These are phyloP conservation scores for Trametes hirsuta DNA, from an alignment of 1,284 basidiomycete species.

Conservation along the genomic window DNA sequence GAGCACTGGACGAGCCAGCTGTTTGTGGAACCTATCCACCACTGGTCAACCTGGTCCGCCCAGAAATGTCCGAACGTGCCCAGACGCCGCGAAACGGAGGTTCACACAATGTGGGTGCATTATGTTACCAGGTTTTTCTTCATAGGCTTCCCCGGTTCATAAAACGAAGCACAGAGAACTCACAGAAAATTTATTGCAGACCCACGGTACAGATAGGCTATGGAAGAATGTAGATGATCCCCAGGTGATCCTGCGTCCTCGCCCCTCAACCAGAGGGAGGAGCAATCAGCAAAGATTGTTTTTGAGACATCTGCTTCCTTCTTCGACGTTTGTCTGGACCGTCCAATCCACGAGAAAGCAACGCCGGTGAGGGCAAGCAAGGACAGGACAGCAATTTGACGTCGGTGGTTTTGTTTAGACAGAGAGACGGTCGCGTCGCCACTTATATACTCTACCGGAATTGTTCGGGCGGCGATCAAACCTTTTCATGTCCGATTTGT, in stretches of 20 bases:
- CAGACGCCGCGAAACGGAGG: slow-evolving; percentile 9
- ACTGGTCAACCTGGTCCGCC: not conserved
- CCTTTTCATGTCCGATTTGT: slow-evolving; percentile 26
- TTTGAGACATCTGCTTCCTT: slow-evolving; percentile 65
- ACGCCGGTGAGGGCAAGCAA: slow-evolving; percentile 44
- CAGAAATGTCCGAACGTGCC: not conserved
- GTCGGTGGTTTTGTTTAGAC: slow-evolving; percentile 40
- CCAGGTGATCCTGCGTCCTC: slow-evolving; percentile 90
- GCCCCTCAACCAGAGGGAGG: slow-evolving; percentile 84
- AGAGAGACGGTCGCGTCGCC: not conserved
- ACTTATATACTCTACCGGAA: slow-evolving; percentile 25
- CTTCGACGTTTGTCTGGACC: slow-evolving; percentile 91
- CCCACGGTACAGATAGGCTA: slow-evolving; percentile 12
- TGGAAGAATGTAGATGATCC: slow-evolving; percentile 59
- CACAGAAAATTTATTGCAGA: slow-evolving; percentile 28
- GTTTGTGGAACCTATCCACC: slow-evolving; percentile 7
- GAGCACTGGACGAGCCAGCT: slow-evolving; percentile 9
- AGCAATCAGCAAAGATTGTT: slow-evolving; percentile 89
- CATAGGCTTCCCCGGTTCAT: slow-evolving; percentile 44
- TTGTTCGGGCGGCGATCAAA: slow-evolving; percentile 21
- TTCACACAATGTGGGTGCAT: slow-evolving; percentile 58
- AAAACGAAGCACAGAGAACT: slow-evolving; percentile 31
- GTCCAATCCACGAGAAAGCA: slow-evolving; percentile 55
- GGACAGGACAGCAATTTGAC: slow-evolving; percentile 82
- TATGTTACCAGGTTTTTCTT: slow-evolving; percentile 87